A percentile compares a stretch with the other conserved stretches of the same genome.
phyloP scores from a whole-genome alignment of 2,329 filamentous ascomycete species.

The Huntiella savannae region DNA sequence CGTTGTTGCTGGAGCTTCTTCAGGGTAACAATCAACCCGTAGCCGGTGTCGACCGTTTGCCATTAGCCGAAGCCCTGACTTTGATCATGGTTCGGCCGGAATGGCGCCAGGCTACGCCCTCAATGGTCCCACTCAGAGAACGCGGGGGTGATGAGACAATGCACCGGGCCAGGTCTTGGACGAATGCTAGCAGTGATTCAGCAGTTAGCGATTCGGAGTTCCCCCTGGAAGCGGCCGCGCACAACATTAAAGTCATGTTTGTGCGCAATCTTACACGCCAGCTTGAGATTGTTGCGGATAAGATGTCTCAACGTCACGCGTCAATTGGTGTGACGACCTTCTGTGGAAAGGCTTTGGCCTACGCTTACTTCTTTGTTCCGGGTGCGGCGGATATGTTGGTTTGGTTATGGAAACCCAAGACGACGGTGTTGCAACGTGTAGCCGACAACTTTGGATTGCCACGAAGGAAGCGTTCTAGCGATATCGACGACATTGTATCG shows the following conservation, averaged over 20 bases:
- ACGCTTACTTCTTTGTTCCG: constrained; percentile 83
- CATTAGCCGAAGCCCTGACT: constrained; percentile 58
- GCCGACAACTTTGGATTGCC: constrained; percentile 49
- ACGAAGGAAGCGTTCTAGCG: constrained; percentile 28
- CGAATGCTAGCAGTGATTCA: constrained; percentile 33
- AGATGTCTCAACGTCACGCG: constrained; percentile 59
- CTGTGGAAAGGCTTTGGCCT: constrained; percentile 76
- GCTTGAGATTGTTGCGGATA: constrained; percentile 72
- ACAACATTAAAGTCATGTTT: constrained; percentile 79
- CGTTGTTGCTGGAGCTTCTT: constrained; percentile 59
- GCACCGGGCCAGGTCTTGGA: constrained; percentile 27
- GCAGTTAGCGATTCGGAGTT: constrained; percentile 47
- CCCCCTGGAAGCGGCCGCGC: constrained; percentile 49
- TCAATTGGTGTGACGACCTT: constrained; percentile 57
- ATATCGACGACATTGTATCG: constrained; percentile 45
- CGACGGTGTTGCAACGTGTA: constrained; percentile 50
- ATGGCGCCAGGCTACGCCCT: constrained; percentile 58
- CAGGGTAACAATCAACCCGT: constrained; percentile 52
- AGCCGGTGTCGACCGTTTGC: constrained; percentile 64
- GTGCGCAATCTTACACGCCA: constrained; percentile 64
- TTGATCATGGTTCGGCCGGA: constrained; percentile 77
- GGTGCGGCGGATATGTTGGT: constrained; percentile 70
- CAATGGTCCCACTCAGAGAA: constrained; percentile 42
- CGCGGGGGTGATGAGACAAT: constrained; percentile 33
- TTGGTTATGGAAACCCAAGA: constrained; percentile 57